Conservation (phyloP, 78 protist species). For the Monosiga brevicollis region DNA sequence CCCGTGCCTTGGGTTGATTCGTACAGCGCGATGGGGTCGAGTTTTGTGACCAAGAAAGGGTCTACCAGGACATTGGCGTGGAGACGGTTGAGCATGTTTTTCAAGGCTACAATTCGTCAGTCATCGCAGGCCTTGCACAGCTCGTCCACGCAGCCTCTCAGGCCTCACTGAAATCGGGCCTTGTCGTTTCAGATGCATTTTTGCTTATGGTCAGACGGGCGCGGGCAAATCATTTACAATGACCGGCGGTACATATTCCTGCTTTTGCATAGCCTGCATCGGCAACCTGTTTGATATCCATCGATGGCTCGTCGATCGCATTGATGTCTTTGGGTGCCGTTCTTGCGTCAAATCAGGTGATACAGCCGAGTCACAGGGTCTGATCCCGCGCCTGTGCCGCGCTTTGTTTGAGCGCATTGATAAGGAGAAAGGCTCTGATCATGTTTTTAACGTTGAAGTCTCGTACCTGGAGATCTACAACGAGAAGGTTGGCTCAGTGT, state of each 20-base stretch:
- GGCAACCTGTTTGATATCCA: too few species aligned
- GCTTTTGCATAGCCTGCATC: too few species aligned
- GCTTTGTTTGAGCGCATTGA: constrained; percentile 3
- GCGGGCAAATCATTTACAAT: constrained; percentile 40
- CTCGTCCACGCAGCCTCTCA: too few species aligned
- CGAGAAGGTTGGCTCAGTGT: constrained; percentile 22
- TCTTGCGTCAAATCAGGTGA: too few species aligned
- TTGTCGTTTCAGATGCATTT: constrained; percentile 37
- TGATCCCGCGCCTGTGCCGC: constrained; percentile 27
- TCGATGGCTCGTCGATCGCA: too few species aligned
- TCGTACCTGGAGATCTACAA: constrained; percentile 61
- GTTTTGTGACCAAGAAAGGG: too few species aligned
- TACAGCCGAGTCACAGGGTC: neutral
- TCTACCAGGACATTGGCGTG: constrained; percentile 35
- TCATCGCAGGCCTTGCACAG: too few species aligned
- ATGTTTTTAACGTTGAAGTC: neutral
- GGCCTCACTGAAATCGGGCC: too few species aligned
- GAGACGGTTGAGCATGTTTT: constrained; percentile 41
- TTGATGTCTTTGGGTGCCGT: too few species aligned
- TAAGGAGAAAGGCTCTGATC: neutral
- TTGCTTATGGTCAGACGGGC: constrained; percentile 74
- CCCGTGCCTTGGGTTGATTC: too few species aligned
- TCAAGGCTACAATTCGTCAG: constrained; percentile 42
- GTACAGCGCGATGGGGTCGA: too few species aligned
- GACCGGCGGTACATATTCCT: constrained; percentile 3